A percentile compares a stretch with the other conserved stretches of the same genome.
Conservation (phyloP, 768 basidiomycete species). For the Boletus rubroflammeus region DNA sequence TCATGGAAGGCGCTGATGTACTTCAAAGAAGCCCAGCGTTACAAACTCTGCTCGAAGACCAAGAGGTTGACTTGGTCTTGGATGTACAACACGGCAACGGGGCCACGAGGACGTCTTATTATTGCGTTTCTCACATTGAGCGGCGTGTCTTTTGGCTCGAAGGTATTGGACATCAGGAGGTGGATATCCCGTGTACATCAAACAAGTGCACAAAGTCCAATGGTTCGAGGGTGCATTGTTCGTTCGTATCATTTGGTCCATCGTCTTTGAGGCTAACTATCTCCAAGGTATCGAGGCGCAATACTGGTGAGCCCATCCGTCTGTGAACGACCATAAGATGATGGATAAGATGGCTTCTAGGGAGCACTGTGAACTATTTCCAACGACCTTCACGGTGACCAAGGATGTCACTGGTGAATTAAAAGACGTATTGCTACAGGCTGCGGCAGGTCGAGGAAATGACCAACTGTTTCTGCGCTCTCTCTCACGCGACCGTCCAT, state of each 20-base stretch:
- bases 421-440: conserved; percentile 24
- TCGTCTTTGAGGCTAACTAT: neutral
- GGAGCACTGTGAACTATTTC: conserved; percentile 32
- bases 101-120: conserved; percentile 15
- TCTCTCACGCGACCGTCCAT: neutral
- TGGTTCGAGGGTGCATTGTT: conserved; percentile 22
- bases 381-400: conserved; percentile 22
- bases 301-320: conserved; percentile 24
- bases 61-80: conserved; percentile 19
- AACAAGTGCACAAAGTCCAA: conserved; percentile 8
- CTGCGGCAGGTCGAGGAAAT: conserved; percentile 25
- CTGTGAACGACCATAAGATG: neutral
- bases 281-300: conserved; percentile 25
- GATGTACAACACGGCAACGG: conserved; percentile 1
- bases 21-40: conserved; percentile 7
- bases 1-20: conserved; percentile 10
- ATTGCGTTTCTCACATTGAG: conserved; percentile 28
- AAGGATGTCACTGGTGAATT: conserved; percentile 15
- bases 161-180: conserved; percentile 18
- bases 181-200: conserved; percentile 22
- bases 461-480: neutral
- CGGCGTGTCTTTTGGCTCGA: conserved; percentile 31
- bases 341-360: conserved; percentile 3
- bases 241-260: conserved; percentile 1
- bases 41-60: conserved; percentile 4